Evolutionary conservation across 2,329 filamentous ascomycete genomes (phyloP).

Genomic region (Aspergillus felis): DNA sequence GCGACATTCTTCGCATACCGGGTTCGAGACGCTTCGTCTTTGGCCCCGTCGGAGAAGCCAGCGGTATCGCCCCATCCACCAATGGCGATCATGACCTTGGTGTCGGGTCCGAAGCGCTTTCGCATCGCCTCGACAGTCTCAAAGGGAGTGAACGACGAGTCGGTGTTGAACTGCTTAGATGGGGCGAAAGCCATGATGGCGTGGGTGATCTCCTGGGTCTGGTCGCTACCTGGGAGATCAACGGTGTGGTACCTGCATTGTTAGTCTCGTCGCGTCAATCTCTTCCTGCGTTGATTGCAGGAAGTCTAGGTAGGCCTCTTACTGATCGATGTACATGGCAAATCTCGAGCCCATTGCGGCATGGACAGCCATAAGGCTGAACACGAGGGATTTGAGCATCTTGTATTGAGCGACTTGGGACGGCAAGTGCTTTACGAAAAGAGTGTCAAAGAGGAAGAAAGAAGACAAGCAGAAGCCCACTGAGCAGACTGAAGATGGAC

Average conservation of each 20-base stretch:
- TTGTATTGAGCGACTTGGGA: neutral
- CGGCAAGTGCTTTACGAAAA: neutral
- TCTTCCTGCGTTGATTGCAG: neutral
- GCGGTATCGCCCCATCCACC: slow-evolving; percentile 69
- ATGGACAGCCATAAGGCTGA: slow-evolving; percentile 30
- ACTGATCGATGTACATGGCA: slow-evolving; percentile 49
- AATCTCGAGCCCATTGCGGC: slow-evolving; percentile 28
- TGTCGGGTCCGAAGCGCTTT: slow-evolving; percentile 49
- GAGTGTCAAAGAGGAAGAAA: neutral
- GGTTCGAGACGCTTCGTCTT: slow-evolving; percentile 48
- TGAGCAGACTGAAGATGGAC: too few relatives aligned
- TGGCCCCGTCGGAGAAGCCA: slow-evolving; percentile 59
- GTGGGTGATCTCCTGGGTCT: slow-evolving; percentile 49
- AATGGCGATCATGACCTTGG: slow-evolving; percentile 66
- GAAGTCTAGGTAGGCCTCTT: slow-evolving; percentile 13
- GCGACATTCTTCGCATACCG: slow-evolving; percentile 63
- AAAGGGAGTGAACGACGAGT: slow-evolving; percentile 51
- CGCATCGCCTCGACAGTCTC: slow-evolving; percentile 51
- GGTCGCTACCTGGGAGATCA: slow-evolving; percentile 29
- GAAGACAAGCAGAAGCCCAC: neutral
- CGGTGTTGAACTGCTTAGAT: slow-evolving; percentile 48
- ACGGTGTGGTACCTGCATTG: slow-evolving; percentile 39
- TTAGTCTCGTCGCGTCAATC: slow-evolving; percentile 5
- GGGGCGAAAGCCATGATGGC: slow-evolving; percentile 55
- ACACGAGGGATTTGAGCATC: slow-evolving; percentile 25